phyloP scores from a whole-genome alignment of 805 yeast species.

The Kluyveromyces nonfermentans region DNA sequence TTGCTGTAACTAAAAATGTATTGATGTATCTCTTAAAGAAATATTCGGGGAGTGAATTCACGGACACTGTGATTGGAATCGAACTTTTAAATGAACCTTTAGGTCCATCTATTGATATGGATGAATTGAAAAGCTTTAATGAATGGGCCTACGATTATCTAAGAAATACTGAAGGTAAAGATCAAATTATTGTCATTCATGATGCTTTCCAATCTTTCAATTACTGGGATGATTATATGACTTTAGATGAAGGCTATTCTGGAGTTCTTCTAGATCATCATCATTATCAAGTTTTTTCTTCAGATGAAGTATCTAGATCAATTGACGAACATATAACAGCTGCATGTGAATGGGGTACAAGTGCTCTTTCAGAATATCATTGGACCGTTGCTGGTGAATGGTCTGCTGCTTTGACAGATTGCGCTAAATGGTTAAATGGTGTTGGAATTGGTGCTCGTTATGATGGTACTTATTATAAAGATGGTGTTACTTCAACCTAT shows the following conservation, averaged over 20 bases:
- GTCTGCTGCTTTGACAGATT: slow-evolving; percentile 88
- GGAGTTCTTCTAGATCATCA: slow-evolving; percentile 81
- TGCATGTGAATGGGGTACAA: slow-evolving; percentile 44
- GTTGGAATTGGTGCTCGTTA: slow-evolving; percentile 75
- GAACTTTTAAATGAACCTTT: slow-evolving; percentile 87
- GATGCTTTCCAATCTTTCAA: slow-evolving; percentile 65
- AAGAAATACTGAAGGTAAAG: slow-evolving; percentile 41
- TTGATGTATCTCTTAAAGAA: slow-evolving; percentile 45
- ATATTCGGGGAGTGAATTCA: slow-evolving; percentile 52
- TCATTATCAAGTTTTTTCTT: slow-evolving; percentile 77
- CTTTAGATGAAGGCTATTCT: slow-evolving; percentile 37
- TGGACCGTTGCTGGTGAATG: slow-evolving; percentile 84
- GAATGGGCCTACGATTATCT: slow-evolving; percentile 53
- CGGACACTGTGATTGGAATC: slow-evolving; percentile 72
- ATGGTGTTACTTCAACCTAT: slow-evolving; percentile 25
- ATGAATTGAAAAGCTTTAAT: slow-evolving; percentile 50
- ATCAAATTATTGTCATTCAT: slow-evolving; percentile 59
- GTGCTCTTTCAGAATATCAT: slow-evolving; percentile 43
- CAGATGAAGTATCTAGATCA: slow-evolving; percentile 46
- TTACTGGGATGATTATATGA: slow-evolving; percentile 55
- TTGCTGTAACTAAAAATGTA: slow-evolving; percentile 45
- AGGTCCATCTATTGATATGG: slow-evolving; percentile 57
- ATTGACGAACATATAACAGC: slow-evolving; percentile 53
- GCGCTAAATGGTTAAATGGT: slow-evolving; percentile 84
- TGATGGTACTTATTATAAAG: slow-evolving; percentile 45